Percentiles rank a stretch among this genome's conserved stretches.
These are phyloP conservation scores for Zygosaccharomyces bisporus DNA, from an alignment of 805 yeast genomes.

Conservation along the genomic window DNA sequence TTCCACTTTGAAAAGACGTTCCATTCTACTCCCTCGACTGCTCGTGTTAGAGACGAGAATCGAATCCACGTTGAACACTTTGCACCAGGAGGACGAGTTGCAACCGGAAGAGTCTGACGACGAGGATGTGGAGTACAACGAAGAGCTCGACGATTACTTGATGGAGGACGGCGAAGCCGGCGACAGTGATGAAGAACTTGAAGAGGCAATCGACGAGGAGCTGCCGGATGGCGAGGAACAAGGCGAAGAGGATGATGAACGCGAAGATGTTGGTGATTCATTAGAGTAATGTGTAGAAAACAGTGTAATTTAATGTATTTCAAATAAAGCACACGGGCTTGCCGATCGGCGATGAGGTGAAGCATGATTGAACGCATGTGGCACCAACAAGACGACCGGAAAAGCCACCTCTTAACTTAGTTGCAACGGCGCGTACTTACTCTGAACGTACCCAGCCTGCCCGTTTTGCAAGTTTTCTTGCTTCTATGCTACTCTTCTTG, in stretches of 20 bases:
- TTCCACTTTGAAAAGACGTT: constrained; percentile 59
- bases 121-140: constrained; percentile 64
- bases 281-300: background rate
- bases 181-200: constrained; percentile 34
- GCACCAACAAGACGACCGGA: background rate
- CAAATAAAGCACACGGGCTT: background rate
- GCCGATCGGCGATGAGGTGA: background rate
- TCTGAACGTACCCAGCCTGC: background rate
- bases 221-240: constrained; percentile 5
- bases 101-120: constrained; percentile 38
- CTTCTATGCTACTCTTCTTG: background rate
- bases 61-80: constrained; percentile 63
- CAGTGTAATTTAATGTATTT: constrained; percentile 4
- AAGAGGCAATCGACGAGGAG: constrained; percentile 30
- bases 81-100: constrained; percentile 40
- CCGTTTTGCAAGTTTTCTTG: background rate
- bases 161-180: constrained; percentile 48
- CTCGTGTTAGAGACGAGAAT: constrained; percentile 80
- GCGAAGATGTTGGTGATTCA: background rate
- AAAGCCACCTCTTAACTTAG: no score
- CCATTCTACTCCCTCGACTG: constrained; percentile 65
- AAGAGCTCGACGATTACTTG: constrained; percentile 53
- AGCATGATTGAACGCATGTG: background rate
- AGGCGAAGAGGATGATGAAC: no score
- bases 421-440: background rate